Conservation (phyloP, 805 yeast species). For the Kodamaea kaohsiungensis region DNA sequence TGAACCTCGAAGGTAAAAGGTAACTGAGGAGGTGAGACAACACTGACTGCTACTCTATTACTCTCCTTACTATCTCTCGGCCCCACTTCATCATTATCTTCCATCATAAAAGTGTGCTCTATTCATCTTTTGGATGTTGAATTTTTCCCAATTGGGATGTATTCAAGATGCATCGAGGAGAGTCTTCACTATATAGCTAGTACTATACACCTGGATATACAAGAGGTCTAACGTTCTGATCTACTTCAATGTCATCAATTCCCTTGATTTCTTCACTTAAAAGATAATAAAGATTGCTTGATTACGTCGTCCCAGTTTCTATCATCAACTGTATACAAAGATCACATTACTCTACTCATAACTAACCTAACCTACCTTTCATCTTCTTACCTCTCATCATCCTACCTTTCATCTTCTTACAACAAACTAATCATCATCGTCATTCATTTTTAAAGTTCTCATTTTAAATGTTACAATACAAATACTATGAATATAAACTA, state of each 20-base stretch:
- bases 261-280: too few species aligned
- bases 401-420: too few species aligned
- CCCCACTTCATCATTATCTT: background rate
- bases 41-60: background rate
- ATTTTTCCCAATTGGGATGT: background rate
- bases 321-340: too few species aligned
- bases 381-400: too few species aligned
- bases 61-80: background rate
- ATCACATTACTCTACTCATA: too few species aligned
- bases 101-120: background rate
- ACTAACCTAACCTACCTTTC: too few species aligned
- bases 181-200: background rate
- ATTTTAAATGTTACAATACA: background rate
- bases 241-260: too few species aligned
- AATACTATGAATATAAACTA: background rate
- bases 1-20: constrained; percentile 21
- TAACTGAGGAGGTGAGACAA: constrained; percentile 8
- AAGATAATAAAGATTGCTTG: too few species aligned
- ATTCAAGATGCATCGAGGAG: background rate
- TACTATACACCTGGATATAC: too few species aligned
- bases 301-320: too few species aligned
- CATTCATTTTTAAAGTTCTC: background rate
- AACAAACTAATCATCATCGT: background rate
- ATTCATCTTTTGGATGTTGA: background rate
- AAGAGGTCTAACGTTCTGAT: too few species aligned